Conservation (phyloP, 2,329 filamentous ascomycete genomes). For the Akanthomyces lecanii region DNA sequence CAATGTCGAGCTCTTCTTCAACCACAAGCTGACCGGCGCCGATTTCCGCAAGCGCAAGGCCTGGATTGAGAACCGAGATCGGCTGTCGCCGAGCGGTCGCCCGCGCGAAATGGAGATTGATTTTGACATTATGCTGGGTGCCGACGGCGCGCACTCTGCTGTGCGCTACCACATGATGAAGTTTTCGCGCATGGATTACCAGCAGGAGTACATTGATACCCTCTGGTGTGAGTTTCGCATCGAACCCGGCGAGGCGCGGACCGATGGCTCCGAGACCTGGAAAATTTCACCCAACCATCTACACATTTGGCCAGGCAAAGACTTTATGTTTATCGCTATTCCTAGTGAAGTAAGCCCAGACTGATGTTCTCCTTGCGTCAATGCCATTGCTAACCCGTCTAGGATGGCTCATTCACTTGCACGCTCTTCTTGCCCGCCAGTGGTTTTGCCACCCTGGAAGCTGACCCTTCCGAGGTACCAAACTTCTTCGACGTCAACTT, state of each 20-base stretch:
- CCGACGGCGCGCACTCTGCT: constrained; percentile 91
- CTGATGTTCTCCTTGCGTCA: too few relatives aligned
- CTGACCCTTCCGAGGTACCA: constrained; percentile 54
- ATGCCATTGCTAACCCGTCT: constrained; percentile 20
- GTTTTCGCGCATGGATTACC: constrained; percentile 81
- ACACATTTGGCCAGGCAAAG: constrained; percentile 92
- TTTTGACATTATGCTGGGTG: constrained; percentile 93
- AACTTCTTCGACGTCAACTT: constrained; percentile 80
- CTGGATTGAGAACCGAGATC: constrained; percentile 70
- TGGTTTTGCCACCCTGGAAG: constrained; percentile 66
- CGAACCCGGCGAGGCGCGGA: constrained; percentile 40
- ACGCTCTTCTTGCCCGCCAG: constrained; percentile 81
- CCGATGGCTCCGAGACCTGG: constrained; percentile 47
- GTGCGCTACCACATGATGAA: constrained; percentile 96
- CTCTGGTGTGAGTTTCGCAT: constrained; percentile 97
- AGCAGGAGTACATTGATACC: constrained; percentile 93
- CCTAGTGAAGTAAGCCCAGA: constrained; percentile 55
- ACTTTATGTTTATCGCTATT: constrained; percentile 98
- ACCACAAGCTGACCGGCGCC: constrained; percentile 86
- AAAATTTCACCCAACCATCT: constrained; percentile 86
- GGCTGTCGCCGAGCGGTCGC: constrained; percentile 37
- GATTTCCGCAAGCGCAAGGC: constrained; percentile 76
- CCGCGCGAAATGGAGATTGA: constrained; percentile 69
- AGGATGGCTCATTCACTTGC: constrained; percentile 90
- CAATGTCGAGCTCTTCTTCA: constrained; percentile 90